Conservation (phyloP, 2,329 filamentous ascomycete species). For the Monosporascus sp. region DNA sequence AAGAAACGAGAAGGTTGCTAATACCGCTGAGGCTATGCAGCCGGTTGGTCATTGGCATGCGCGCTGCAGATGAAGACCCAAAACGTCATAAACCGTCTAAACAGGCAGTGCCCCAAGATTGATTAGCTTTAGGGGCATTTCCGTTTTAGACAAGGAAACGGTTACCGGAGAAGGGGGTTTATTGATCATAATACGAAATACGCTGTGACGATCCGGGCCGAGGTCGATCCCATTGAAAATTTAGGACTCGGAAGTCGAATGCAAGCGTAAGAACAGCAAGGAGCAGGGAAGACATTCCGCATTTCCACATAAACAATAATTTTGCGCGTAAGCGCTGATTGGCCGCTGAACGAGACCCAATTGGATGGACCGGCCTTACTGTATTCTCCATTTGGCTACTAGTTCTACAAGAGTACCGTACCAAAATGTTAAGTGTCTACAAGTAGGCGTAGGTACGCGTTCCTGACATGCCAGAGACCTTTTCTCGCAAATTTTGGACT, state of each 20-base stretch:
- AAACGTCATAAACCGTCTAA: too few species aligned
- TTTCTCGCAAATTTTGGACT: too few species aligned
- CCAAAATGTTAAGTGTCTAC: too few species aligned
- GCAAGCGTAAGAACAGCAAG: neutral
- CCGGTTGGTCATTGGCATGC: too few species aligned
- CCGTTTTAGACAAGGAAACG: neutral
- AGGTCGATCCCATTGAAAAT: neutral
- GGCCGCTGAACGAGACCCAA: neutral
- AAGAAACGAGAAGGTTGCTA: neutral
- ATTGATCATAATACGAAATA: too few species aligned
- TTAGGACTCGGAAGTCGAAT: neutral
- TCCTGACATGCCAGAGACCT: too few species aligned
- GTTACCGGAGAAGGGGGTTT: neutral
- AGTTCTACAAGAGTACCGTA: neutral
- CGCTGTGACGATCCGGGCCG: too few species aligned
- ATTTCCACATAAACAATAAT: neutral
- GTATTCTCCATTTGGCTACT: neutral
- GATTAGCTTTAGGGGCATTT: neutral
- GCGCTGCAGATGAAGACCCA: too few species aligned
- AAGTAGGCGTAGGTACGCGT: too few species aligned
- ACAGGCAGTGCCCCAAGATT: too few species aligned
- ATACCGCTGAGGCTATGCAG: neutral
- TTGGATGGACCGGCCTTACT: neutral
- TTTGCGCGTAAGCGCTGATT: neutral
- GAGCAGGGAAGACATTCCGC: neutral